Base-by-base conservation (phyloP, 2,329 filamentous ascomycete genomes). In the Myriosclerotinia scirpicola region DNA sequence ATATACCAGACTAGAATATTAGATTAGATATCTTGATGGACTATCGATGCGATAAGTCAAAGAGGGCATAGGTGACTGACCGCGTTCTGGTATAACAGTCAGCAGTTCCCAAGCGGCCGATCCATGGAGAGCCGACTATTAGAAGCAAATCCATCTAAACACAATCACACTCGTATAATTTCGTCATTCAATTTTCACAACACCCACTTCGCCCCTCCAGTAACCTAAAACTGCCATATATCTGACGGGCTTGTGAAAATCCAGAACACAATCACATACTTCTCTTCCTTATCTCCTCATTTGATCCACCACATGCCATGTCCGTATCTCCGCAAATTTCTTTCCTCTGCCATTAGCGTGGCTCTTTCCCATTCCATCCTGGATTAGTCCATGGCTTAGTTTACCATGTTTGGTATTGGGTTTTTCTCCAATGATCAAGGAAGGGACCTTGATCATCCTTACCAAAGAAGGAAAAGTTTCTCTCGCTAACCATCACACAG, bases 391-490 rank as follows among this genome's bases (percentile, higher is more conserved):
- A 30, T 64, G 58, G 54, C 66, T 64, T 8, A 36, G 50, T 40
- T 42, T 50, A 20, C 54, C 22, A 15, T 40, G 64, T 8, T 26
- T 38, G 52, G 26, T 26, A 46, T 71, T 68, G 12, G 71, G 68
- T 20, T 64, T 65, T 3, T 69, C 70, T 50, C 69, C 67, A 40
- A 62, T 67, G 40, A 71, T 62, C 2, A 72, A 46, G n/a, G 71
- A 3, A 26, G 26, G 26, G 40, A 5, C 67, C 67, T 0, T 66
- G 67, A 65, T 73, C 69, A 60, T 71, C 67, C 44, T 73, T 68
- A 2, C 68, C 67, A 30, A 73, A 73, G 59, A 73, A 73, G 0
- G 67, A 67, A 61, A 71, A 73, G 62, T 71, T 69, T 4, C 36
- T 59, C 38, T 69, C 67, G 42, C 56, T 67, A 2, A 52, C 55